Evolutionary conservation across 148 eudicot genomes (phyloP), one percentile per base, ranked within the genome.

Genomic region (Polygonum aviculare): DNA sequence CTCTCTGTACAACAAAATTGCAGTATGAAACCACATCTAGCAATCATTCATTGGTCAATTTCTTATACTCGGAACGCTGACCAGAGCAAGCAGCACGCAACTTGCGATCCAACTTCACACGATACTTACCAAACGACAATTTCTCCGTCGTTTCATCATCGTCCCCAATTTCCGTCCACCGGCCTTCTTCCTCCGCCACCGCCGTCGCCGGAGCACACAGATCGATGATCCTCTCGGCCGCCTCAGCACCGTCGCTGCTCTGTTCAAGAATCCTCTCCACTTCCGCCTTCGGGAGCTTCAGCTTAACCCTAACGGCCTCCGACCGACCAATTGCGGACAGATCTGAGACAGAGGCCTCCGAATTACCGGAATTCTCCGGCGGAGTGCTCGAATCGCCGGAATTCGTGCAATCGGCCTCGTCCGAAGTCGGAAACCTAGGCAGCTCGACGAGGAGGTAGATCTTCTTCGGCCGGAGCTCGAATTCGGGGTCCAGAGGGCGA

Each of bases 371-470:
- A n/a, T 62, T 33, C 54, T 79, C 62, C 76, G 81, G 80, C 35
- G 79, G 78, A 55, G 85, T 35, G 36, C 83, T 87, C 75, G 79
- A 81, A 0, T 84, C 84, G 22, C 79, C 73, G 33, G 92, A 88
- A 51, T 55, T 62, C 7, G 80, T 41, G 55, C 50, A 62, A 18
- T 72, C 35, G 35, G 35, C 50, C 5, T 44, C 54, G 33, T 26
- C 35, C 2, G 44, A 15, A 65, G 75, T 72, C 0, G 90, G 89
- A 41, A 86, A 78, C 69, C 78, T 76, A 0, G 98, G 97, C 12
- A 90, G 75, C 40, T 91, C 84, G 10, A 91, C 88, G 3, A 93
- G 87, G 80, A 91, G 91, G 72, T 93, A 93, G 33, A 90, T 78
- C 79, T 81, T 88, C 71, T 78, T 79, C 60, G 90, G 90, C 83